Base-by-base conservation (phyloP, 306 rosid genomes). In the Cicer bijugum region DNA sequence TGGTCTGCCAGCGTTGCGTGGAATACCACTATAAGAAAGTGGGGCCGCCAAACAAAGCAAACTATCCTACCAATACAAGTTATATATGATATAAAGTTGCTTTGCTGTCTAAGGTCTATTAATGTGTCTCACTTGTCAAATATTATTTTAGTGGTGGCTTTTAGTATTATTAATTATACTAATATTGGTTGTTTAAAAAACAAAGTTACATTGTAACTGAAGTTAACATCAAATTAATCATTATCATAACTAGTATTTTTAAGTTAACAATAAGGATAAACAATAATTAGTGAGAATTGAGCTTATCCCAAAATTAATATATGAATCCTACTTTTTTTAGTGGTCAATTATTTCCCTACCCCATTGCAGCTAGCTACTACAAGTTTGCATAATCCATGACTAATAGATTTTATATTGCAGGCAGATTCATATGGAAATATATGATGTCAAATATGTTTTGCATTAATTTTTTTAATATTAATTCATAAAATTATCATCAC, bases 1-100 rank as follows among this genome's bases (percentile, higher is more conserved):
- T 39, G 69, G 50, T 82, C 64, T 66, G 70, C 9, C 4, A 51
- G 82, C 74, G 66, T 60, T 77, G 80, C 75, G 82, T 80, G 87
- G 80, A 84, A 45, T 76, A 39, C 19, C 75, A 80, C 69, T 69
- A 68, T 78, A 53, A 73, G 78, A 56, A 71, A 76, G 78, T 72
- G 69, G 82, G 78, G 65, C 75, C 82, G 75, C 42, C 78, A 66
- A 64, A 76, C 20, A 53, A 44, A 28, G 71, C 43, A 2, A 23
- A 23, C 33, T 23, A 23, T 23, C 33, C 33, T 23, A 23, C 0
- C 33, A 23, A 23, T 1, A 23, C 33, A 23, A 23, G 33, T 23
- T 23, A 23, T 4, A 3, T 2, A 23, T 0, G 33, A 23, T 2
- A 23, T 23, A 23, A 23, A 23, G 33, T 23, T 23, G 33, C 3